Conservation (phyloP, 2,329 filamentous ascomycete species). For the Xylariaceae sp. region DNA sequence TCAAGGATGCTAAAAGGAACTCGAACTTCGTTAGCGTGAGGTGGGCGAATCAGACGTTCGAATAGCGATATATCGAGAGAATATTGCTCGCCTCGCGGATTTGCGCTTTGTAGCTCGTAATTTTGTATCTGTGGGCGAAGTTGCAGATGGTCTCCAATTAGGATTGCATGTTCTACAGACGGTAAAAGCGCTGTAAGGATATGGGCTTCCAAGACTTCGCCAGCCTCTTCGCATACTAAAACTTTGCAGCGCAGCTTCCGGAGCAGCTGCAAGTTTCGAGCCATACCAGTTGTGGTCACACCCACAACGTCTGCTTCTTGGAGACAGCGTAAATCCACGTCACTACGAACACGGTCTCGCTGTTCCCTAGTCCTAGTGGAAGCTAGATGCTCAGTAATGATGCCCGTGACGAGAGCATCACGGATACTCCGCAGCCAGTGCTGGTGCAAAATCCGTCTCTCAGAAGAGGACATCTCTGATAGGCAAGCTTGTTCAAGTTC, state of each 20-base stretch:
- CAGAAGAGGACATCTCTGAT: no score
- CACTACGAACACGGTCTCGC: constrained; percentile 33
- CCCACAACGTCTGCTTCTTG: constrained; percentile 57
- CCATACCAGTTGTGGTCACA: constrained; percentile 65
- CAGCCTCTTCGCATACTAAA: constrained; percentile 71
- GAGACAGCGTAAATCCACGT: constrained; percentile 47
- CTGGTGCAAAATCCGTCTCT: no score
- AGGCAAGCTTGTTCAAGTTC: no score
- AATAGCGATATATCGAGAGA: constrained; percentile 66
- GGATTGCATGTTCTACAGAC: constrained; percentile 63
- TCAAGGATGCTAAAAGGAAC: constrained; percentile 48
- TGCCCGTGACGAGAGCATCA: constrained; percentile 23
- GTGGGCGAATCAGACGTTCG: constrained; percentile 57
- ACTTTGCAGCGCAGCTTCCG: constrained; percentile 59
- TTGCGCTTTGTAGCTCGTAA: constrained; percentile 59
- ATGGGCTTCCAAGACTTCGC: constrained; percentile 70
- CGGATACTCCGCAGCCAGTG: constrained; percentile 41
- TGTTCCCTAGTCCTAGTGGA: constrained; percentile 24
- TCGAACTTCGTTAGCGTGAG: constrained; percentile 31
- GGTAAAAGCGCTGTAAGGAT: constrained; percentile 64
- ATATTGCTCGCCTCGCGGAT: constrained; percentile 53
- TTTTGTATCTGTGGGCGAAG: constrained; percentile 64
- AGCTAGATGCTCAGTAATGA: constrained; percentile 10
- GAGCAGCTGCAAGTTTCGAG: constrained; percentile 56
- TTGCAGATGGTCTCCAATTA: constrained; percentile 69